Percentiles rank a stretch among this genome's conserved stretches.
Conservation (phyloP, 169 alveolate species). For the Eimeria sp. region DNA sequence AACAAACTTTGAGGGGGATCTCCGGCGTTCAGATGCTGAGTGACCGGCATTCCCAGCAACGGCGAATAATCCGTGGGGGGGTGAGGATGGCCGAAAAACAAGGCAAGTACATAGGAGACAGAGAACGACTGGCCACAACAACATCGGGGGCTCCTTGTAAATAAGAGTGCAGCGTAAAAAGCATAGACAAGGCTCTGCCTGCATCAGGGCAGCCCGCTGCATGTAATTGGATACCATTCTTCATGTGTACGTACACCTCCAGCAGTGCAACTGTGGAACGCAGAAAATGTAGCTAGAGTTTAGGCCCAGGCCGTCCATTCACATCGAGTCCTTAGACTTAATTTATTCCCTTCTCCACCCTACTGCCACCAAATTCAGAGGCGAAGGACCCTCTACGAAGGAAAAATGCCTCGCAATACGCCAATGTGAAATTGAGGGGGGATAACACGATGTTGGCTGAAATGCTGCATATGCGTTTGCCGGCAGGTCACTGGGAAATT, state of each 20-base stretch:
- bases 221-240: not conserved
- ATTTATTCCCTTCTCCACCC: not conserved
- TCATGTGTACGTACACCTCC: slow-evolving; percentile 12
- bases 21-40: not conserved
- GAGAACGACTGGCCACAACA: not conserved
- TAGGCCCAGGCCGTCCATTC: no score
- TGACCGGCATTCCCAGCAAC: not conserved
- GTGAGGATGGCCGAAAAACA: not conserved
- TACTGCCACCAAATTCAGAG: not conserved
- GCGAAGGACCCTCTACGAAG: not conserved
- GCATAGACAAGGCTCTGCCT: not conserved
- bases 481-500: no score
- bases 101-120: not conserved
- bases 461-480: no score
- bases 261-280: not conserved
- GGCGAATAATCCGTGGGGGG: not conserved
- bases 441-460: no score
- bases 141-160: not conserved
- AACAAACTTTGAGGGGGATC: not conserved
- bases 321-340: not conserved
- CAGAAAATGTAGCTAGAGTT: not conserved
- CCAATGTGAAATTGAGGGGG: not conserved
- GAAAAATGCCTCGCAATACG: not conserved
- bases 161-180: not conserved
- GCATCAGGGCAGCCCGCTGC: not conserved